Base-by-base conservation (phyloP, 768 basidiomycete species). In the Galerina marginata region DNA sequence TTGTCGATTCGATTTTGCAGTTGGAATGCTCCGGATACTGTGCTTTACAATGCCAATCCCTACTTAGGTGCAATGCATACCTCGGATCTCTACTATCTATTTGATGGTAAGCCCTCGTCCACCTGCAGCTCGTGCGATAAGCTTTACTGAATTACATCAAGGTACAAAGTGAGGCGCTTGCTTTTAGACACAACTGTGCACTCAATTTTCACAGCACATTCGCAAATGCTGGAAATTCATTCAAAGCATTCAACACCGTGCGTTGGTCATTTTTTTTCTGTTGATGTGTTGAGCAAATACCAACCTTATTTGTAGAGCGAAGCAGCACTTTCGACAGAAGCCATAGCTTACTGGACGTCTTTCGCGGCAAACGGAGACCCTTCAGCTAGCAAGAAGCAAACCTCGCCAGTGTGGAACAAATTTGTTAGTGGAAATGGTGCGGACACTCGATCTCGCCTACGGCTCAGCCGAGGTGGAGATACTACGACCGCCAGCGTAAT, bases 271-370 rank as follows among this genome's bases (percentile, higher is more conserved):
- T 4, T 14, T 49, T 48, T 14, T 20, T n/a, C 20, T 14, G 36
- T 16, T 33, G 16, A 15, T 14, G 25, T 23, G n/a, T 23, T 33
- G 20, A 33, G 29, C 2, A 7, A 33, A 33, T 33, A 1, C 29
- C 29, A 0, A 33, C 29, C 29, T 33, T 33, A 0, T 33, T 33
- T 33, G 20, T 33, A 79, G 75, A 79, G 77, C 45, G 79, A 81
- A 65, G 56, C 68, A 9, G 61, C 62, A 4, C 67, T 81, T 2
- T 74, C 79, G 10, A 60, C 66, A 43, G 77, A 80, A 61, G 77
- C 77, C 10, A 79, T 82, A 33, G 72, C 70, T 5, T 80, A 75
- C 59, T 82, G 80, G 80, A 79, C 79, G n/a, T 79, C 79, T 1
- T 80, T 81, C 60, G 72, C 67, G 2, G 67, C 71, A 4, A 68